phyloP scores from a whole-genome alignment of 2,329 filamentous ascomycete species.

The Allantophomopsis cytisporea region DNA sequence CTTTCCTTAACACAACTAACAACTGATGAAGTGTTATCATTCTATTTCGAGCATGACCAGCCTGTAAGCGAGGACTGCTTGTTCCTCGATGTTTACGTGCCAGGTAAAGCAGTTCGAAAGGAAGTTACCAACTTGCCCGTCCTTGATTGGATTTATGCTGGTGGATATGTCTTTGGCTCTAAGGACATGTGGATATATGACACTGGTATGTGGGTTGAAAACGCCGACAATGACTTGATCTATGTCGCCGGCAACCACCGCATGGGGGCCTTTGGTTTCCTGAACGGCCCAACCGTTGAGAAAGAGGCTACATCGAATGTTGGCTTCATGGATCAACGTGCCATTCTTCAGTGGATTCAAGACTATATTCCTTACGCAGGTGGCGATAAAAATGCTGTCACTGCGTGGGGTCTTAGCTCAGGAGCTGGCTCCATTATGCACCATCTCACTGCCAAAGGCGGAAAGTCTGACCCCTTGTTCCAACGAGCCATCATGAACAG shows the following conservation, averaged over 20 bases:
- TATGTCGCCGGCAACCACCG: slow-evolving; percentile 16
- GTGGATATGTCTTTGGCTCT: slow-evolving; percentile 19
- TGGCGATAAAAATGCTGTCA: slow-evolving; percentile 26
- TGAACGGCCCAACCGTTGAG: slow-evolving; percentile 25
- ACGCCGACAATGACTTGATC: slow-evolving; percentile 18
- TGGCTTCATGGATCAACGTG: slow-evolving; percentile 26
- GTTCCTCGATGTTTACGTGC: slow-evolving; percentile 29
- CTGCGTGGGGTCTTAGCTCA: slow-evolving; percentile 31
- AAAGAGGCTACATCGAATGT: slow-evolving; percentile 27
- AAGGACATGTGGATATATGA: slow-evolving; percentile 16
- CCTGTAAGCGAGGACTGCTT: slow-evolving; percentile 25
- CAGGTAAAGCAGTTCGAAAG: slow-evolving; percentile 23
- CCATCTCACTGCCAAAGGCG: slow-evolving; percentile 30
- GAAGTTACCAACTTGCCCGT: slow-evolving; percentile 18
- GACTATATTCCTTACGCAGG: slow-evolving; percentile 25
- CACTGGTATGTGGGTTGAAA: slow-evolving; percentile 13
- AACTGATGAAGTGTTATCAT: slow-evolving; percentile 1
- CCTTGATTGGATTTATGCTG: slow-evolving; percentile 32
- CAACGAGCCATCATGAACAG: slow-evolving; percentile 17
- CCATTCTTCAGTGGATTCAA: slow-evolving; percentile 30
- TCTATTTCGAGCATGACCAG: slow-evolving; percentile 9
- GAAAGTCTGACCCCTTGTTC: slow-evolving; percentile 23
- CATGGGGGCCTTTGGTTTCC: slow-evolving; percentile 12
- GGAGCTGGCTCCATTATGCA: slow-evolving; percentile 34
- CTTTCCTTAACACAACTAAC: slow-evolving; percentile 1